Conservation (phyloP, 805 yeast species). For the Metschnikowia kofuensis region DNA sequence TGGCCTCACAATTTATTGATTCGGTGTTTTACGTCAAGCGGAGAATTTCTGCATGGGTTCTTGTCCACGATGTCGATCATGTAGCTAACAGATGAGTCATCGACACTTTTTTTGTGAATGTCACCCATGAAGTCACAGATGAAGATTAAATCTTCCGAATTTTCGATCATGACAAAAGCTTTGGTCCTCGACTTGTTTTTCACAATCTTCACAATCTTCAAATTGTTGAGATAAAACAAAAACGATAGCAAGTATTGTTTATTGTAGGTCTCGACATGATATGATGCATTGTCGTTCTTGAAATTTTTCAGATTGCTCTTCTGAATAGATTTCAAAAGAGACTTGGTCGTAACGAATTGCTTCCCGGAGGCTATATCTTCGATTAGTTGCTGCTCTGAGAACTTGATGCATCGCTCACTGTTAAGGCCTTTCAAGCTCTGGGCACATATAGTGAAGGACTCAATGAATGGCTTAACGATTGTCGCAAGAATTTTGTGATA, state of each 20-base stretch:
- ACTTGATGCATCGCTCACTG: constrained; percentile 9
- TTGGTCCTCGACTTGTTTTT: constrained; percentile 41
- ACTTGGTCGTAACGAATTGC: constrained; percentile 19
- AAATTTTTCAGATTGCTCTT: constrained; percentile 15
- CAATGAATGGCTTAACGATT: constrained; percentile 33
- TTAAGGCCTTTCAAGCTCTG: constrained; percentile 17
- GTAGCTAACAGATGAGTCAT: constrained; percentile 25
- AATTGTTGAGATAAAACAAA: constrained; percentile 36
- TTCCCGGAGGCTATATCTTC: constrained; percentile 22
- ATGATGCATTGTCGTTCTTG: constrained; percentile 15
- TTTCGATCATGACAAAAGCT: constrained; percentile 35
- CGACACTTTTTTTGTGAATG: constrained; percentile 15
- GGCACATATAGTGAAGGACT: constrained; percentile 31
- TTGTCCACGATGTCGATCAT: constrained; percentile 36
- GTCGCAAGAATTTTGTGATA: constrained; percentile 26
- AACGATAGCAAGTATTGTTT: constrained; percentile 42
- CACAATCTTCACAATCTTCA: constrained; percentile 33
- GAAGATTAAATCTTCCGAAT: constrained; percentile 26
- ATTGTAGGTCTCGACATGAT: constrained; percentile 34
- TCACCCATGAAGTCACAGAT: constrained; percentile 23
- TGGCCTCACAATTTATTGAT: background rate
- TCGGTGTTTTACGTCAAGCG: background rate
- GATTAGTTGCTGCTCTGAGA: constrained; percentile 22
- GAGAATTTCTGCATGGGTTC: background rate
- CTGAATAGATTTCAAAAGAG: constrained; percentile 16